phyloP scores from a whole-genome alignment of 768 basidiomycete species.

The Leccinum sublutescens region DNA sequence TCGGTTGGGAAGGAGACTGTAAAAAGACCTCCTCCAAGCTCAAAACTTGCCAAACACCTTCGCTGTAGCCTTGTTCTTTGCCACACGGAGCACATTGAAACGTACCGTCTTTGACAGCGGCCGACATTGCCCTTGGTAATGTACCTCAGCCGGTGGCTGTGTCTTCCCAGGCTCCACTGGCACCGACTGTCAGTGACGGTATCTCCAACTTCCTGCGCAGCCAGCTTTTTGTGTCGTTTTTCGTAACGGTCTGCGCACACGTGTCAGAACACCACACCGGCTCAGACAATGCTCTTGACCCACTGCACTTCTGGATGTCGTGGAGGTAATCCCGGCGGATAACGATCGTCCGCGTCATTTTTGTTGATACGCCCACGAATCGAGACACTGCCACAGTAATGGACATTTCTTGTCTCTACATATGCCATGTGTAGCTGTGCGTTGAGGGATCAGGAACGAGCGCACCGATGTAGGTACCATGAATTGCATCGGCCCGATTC shows the following conservation, averaged over 20 bases:
- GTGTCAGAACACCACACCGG: conserved; percentile 9
- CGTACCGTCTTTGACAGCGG: conserved; percentile 98
- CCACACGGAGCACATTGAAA: conserved; percentile 97
- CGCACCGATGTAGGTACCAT: conserved; percentile 94
- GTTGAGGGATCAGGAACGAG: conserved; percentile 12
- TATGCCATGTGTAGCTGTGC: background rate
- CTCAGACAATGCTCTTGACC: conserved; percentile 33
- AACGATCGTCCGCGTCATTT: conserved; percentile 99
- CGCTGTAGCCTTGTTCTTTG: conserved; percentile 86
- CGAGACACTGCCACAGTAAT: conserved; percentile 93
- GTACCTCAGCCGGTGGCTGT: background rate
- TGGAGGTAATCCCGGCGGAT: conserved; percentile 94
- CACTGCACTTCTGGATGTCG: conserved; percentile 98
- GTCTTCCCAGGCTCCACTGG: conserved; percentile 35
- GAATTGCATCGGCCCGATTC: conserved; percentile 98
- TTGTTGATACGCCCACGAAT: conserved; percentile 99
- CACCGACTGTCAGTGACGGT: conserved; percentile 93
- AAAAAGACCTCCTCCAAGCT: conserved; percentile 13
- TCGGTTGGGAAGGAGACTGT: too few relatives aligned
- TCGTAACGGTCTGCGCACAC: conserved; percentile 85
- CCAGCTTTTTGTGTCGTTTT: conserved; percentile 98
- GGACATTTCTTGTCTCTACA: conserved; percentile 97
- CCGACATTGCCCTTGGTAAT: conserved; percentile 94
- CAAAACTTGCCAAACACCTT: conserved; percentile 97
- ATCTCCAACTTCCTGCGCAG: conserved; percentile 92